Conservation (phyloP, 805 yeast species). For the Candida taoyuanica region DNA sequence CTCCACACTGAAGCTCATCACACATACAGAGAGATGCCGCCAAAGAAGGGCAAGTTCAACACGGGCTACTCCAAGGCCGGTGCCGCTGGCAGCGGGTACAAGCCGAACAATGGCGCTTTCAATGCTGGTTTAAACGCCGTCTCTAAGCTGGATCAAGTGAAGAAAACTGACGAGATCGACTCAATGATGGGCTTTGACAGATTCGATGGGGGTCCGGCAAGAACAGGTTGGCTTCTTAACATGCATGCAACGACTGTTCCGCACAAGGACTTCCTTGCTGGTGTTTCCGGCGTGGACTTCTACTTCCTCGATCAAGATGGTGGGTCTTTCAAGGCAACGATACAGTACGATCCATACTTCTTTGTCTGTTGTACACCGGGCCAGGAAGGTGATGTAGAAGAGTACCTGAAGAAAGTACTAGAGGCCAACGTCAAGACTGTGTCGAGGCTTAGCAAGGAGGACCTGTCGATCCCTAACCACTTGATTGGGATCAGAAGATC, state of each 20-base stretch:
- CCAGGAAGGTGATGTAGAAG: constrained; percentile 69
- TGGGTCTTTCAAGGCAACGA: constrained; percentile 84
- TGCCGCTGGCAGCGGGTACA: constrained; percentile 13
- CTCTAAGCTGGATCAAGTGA: constrained; percentile 47
- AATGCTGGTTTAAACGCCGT: constrained; percentile 15
- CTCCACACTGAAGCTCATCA: constrained; percentile 1
- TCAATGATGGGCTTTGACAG: constrained; percentile 84
- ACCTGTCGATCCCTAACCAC: constrained; percentile 79
- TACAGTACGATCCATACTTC: constrained; percentile 85
- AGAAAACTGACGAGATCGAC: constrained; percentile 66
- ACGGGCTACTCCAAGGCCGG: constrained; percentile 49
- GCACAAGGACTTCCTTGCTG: constrained; percentile 53
- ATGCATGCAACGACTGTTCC: constrained; percentile 85
- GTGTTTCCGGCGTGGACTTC: constrained; percentile 86
- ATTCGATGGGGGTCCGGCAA: constrained; percentile 62
- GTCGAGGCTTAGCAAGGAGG: constrained; percentile 63
- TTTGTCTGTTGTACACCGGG: constrained; percentile 61
- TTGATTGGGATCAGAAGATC: constrained; percentile 67
- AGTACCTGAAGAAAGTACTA: constrained; percentile 61
- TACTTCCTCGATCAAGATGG: constrained; percentile 96
- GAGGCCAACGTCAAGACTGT: constrained; percentile 60
- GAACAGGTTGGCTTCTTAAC: constrained; percentile 87
- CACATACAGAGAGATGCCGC: constrained; percentile 9
- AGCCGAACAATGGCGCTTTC: constrained; percentile 27
- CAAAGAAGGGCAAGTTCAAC: constrained; percentile 15